phyloP scores from a whole-genome alignment of 129 eudicot genomes.

The Rutidosis leptorrhynchoides region DNA sequence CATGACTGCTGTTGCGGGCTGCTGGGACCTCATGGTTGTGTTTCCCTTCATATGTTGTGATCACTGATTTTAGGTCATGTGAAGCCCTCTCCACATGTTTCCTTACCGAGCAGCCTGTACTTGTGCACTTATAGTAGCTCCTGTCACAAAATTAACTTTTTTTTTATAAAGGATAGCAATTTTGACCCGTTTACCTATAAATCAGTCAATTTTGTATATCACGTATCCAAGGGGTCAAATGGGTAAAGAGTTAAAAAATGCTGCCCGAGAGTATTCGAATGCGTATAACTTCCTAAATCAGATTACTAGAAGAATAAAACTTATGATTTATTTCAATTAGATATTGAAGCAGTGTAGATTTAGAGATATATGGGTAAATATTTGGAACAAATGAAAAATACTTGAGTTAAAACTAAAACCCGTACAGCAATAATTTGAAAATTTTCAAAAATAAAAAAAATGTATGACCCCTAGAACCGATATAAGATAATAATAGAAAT shows the following conservation, averaged over 20 bases:
- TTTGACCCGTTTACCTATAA: background rate
- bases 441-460: too few species aligned
- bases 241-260: background rate
- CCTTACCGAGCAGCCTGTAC: conserved; percentile 77
- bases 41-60: conserved; percentile 88
- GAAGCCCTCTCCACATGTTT: conserved; percentile 91
- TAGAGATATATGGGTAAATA: too few species aligned
- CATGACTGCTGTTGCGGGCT: conserved; percentile 71
- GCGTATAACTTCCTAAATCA: background rate
- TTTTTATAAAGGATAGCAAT: background rate
- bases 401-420: too few species aligned
- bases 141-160: conserved; percentile 31
- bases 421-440: too few species aligned
- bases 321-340: background rate
- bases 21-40: conserved; percentile 93
- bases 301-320: background rate
- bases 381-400: too few species aligned
- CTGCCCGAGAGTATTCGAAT: background rate
- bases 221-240: background rate
- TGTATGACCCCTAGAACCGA: too few species aligned
- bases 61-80: conserved; percentile 79
- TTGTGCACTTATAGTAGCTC: conserved; percentile 96
- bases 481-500: too few species aligned
- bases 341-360: too few species aligned
- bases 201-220: background rate